Base-by-base conservation (phyloP, 192 early-diverging fungal species). In the Coemansia sp. region DNA sequence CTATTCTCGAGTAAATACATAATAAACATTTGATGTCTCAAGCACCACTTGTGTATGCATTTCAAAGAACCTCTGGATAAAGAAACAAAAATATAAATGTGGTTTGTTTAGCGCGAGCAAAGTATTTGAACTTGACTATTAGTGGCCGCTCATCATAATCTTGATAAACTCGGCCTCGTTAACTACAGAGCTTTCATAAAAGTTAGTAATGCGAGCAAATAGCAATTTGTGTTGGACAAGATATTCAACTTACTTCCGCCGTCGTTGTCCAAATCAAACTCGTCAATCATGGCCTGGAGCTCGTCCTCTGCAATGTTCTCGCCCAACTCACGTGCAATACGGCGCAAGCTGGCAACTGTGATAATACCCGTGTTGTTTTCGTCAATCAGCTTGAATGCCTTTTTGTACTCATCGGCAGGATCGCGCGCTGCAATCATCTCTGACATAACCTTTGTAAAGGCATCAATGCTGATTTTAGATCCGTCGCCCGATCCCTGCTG, bases 261-360 rank as follows among this genome's bases (percentile, higher is more conserved):
- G 61, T 93, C 88, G 65, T 89, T 85, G 74, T 89, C 86, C 74
- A 90, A 60, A 66, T 93, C 91, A 86, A 93, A 93, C 82, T 93
- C 91, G 28, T 93, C 90, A 63, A 93, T 89, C 91, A 93, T 93
- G 4, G 89, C 88, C 64, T 90, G 86, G 55, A 93, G 70, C 69
- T 93, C 92, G 7, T 92, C 89, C 26, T 93, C 90, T 36, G 87
- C 84, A 58, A 92, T 71, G 57, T 77, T 86, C 70, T 93, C 92
- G 24, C 90, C 92, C 57, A 93, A 84, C 66, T 93, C 92, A 52
- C 88, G 86, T 0, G 90, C 90, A 58, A 92, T 85, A 17, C 90
- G 78, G 21, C 86, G 75, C 46, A 93, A 64, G 66, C 87, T 89
- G 10, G 78, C 28, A 26, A 86, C 75, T 5, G 86, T 84, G 50